phyloP scores from a whole-genome alignment of 2,329 filamentous ascomycete genomes.

The Exophiala alcalophila region DNA sequence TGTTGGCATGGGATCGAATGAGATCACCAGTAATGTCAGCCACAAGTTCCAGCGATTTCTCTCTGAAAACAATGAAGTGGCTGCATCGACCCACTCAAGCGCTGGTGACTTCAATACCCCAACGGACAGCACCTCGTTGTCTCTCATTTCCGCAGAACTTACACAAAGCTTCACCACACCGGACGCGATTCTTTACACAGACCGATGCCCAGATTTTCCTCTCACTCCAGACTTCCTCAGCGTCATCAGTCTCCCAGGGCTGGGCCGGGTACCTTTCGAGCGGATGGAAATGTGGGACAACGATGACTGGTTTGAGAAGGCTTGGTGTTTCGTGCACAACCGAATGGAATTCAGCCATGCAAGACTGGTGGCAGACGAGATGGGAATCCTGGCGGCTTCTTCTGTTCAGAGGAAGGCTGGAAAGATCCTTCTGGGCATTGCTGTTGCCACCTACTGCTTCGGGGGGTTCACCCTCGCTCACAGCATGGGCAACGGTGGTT shows the following conservation, averaged over 20 bases:
- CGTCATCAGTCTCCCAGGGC: not conserved
- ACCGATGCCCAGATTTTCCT: slow-evolving; percentile 14
- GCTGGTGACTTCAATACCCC: not conserved
- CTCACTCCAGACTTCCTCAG: slow-evolving; percentile 5
- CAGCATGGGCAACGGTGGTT: slow-evolving; percentile 16
- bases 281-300: slow-evolving; percentile 8
- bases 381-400: not conserved
- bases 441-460: slow-evolving; percentile 12
- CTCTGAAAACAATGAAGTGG: not conserved
- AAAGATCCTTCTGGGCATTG: slow-evolving; percentile 13
- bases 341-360: slow-evolving; percentile 20
- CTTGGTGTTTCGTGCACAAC: slow-evolving; percentile 18
- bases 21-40: not conserved
- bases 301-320: slow-evolving; percentile 19
- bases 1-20: too few species aligned
- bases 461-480: slow-evolving; percentile 24
- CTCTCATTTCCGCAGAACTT: slow-evolving; percentile 3
- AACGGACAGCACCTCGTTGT: slow-evolving; percentile 8
- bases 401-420: slow-evolving; percentile 18
- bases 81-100: not conserved
- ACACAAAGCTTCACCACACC: not conserved
- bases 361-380: slow-evolving; percentile 3
- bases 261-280: slow-evolving; percentile 10
- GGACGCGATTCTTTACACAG: not conserved
- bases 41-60: slow-evolving; percentile 6